These are phyloP conservation scores for Xylaria sp. DNA, from an alignment of 2,329 filamentous ascomycete species.

Conservation along the genomic window DNA sequence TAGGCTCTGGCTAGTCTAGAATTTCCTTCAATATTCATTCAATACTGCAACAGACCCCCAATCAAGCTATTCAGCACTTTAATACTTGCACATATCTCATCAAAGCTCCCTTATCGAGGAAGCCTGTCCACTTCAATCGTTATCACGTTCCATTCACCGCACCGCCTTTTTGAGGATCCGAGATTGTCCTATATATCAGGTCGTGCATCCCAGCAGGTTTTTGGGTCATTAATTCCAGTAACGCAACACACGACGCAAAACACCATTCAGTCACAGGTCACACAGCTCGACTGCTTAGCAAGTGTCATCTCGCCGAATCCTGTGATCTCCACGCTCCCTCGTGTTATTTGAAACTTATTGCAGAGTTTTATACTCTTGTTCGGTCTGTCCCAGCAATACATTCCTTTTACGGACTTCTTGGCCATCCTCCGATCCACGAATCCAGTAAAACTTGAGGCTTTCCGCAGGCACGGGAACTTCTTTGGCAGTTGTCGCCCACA, in stretches of 20 bases:
- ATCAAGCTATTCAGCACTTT: slow-evolving; percentile 44
- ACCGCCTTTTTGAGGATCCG: slow-evolving; percentile 15
- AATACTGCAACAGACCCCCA: slow-evolving; percentile 38
- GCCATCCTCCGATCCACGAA: slow-evolving; percentile 38
- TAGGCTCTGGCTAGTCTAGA: slow-evolving; percentile 49
- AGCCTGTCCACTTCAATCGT: slow-evolving; percentile 30
- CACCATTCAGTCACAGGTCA: slow-evolving; percentile 39
- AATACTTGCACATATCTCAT: slow-evolving; percentile 45
- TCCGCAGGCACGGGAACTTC: slow-evolving; percentile 48
- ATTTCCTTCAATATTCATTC: slow-evolving; percentile 40
- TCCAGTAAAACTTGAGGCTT: slow-evolving; percentile 41
- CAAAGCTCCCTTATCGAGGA: slow-evolving; percentile 42
- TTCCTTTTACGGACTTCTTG: slow-evolving; percentile 34
- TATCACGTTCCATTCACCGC: slow-evolving; percentile 27
- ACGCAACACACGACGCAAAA: slow-evolving; percentile 28
- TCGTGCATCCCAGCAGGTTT: slow-evolving; percentile 33
- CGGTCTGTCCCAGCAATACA: slow-evolving; percentile 38
- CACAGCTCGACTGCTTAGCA: slow-evolving; percentile 38
- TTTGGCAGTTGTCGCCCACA: slow-evolving; percentile 28
- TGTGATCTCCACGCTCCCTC: slow-evolving; percentile 34
- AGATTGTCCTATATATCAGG: slow-evolving; percentile 39
- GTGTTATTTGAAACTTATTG: slow-evolving; percentile 27
- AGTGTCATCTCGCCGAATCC: slow-evolving; percentile 41
- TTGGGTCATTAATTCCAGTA: slow-evolving; percentile 27
- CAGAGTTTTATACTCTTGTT: slow-evolving; percentile 16